Conservation (phyloP, 306 rosid species). For the Medicago lupulina region DNA sequence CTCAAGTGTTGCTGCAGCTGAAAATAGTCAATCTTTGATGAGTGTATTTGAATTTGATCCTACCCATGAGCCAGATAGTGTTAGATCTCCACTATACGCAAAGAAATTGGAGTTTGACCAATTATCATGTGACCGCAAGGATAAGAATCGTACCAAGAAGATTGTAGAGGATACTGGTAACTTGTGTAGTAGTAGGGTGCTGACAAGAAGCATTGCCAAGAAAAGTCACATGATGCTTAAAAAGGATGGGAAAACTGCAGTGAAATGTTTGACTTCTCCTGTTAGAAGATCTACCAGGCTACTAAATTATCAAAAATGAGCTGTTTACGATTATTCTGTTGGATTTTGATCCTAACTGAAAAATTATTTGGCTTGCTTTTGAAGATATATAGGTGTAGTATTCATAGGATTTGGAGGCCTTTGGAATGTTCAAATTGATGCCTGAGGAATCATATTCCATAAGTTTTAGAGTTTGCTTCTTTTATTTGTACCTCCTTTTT, state of each 20-base stretch:
- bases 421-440: conserved; percentile 30
- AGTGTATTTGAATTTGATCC: conserved; percentile 1
- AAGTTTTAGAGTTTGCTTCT: conserved; percentile 16
- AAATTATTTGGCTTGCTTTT: conserved; percentile 19
- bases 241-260: neutral
- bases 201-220: conserved; percentile 45
- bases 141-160: neutral
- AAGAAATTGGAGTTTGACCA: neutral
- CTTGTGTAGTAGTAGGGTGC: neutral
- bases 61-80: neutral
- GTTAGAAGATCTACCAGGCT: conserved; percentile 46
- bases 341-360: conserved; percentile 9
- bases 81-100: conserved; percentile 22
- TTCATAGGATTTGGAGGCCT: conserved; percentile 25
- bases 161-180: conserved; percentile 12
- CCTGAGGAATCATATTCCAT: neutral
- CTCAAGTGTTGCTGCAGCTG: conserved; percentile 26
- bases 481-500: neutral
- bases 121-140: conserved; percentile 17
- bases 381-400: conserved; percentile 29
- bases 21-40: conserved; percentile 1
- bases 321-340: conserved; percentile 19
- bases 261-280: conserved; percentile 11
- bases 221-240: neutral
- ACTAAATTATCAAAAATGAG: neutral